Percentiles rank a stretch among this genome's conserved stretches.
Conservation (phyloP, 1,284 basidiomycete species). For the Ustilago vetiveriae region DNA sequence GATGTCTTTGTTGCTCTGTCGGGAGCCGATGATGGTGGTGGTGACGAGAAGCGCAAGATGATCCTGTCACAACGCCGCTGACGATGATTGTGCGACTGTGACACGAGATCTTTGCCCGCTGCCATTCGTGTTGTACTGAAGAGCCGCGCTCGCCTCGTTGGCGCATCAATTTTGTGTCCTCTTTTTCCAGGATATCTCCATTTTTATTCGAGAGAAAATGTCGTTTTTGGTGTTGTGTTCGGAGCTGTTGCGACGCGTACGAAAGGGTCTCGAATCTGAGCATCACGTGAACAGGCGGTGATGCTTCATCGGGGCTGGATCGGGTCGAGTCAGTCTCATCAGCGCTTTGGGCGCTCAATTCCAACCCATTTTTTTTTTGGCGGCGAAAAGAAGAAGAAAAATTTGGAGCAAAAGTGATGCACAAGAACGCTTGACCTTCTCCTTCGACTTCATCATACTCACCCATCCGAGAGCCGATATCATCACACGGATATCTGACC, state of each 20-base stretch:
- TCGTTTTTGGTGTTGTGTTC: background rate
- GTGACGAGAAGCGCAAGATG: too few species aligned
- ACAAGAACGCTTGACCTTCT: background rate
- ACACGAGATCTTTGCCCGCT: background rate
- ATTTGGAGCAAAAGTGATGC: conserved; percentile 2
- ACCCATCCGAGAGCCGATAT: background rate
- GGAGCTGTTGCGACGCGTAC: conserved; percentile 12
- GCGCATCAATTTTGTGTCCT: conserved; percentile 9
- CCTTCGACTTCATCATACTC: background rate
- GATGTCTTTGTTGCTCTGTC: too few species aligned
- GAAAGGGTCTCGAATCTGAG: background rate
- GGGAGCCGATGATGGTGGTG: background rate
- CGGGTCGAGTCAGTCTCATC: conserved; percentile 24
- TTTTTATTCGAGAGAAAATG: background rate
- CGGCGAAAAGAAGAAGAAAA: conserved; percentile 2
- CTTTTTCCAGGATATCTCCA: conserved; percentile 12
- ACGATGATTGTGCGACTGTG: too few species aligned
- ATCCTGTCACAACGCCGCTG: background rate
- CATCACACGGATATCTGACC: conserved; percentile 1
- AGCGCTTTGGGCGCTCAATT: background rate
- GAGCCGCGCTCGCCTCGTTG: too few species aligned
- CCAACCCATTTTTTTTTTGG: too few species aligned
- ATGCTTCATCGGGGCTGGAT: too few species aligned
- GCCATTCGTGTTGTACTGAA: background rate
- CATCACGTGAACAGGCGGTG: conserved; percentile 39